phyloP scores from a whole-genome alignment of 176 grass and related monocot genomes.

The Raddia distichophylla region DNA sequence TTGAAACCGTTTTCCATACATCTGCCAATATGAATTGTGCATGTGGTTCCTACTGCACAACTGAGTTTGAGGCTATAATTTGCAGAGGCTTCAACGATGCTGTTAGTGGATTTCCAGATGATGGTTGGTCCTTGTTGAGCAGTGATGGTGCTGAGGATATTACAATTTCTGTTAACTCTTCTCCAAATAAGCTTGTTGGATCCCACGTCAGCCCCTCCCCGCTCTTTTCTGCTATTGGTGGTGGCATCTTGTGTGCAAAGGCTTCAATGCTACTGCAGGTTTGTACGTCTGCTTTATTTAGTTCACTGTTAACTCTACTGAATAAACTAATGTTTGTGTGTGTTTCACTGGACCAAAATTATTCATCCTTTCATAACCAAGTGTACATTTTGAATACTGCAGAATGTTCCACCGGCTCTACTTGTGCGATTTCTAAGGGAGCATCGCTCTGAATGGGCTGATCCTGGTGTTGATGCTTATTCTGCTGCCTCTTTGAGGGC shows the following conservation, averaged over 20 bases:
- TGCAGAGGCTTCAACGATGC: slow-evolving; percentile 98
- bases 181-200: slow-evolving; percentile 77
- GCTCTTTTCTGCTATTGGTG: slow-evolving; percentile 62
- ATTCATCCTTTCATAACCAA: neutral
- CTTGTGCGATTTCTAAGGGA: slow-evolving; percentile 94
- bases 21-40: slow-evolving; percentile 11
- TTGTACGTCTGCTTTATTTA: neutral
- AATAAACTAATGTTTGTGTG: neutral
- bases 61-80: slow-evolving; percentile 35
- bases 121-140: slow-evolving; percentile 85
- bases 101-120: slow-evolving; percentile 86
- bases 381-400: slow-evolving; percentile 20
- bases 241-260: slow-evolving; percentile 94
- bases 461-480: slow-evolving; percentile 91
- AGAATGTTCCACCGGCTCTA: slow-evolving; percentile 94
- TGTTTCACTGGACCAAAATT: neutral
- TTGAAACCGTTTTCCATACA: slow-evolving; percentile 16
- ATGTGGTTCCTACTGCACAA: neutral
- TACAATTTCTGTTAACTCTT: slow-evolving; percentile 75
- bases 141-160: slow-evolving; percentile 89
- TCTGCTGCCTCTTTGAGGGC: slow-evolving; percentile 77
- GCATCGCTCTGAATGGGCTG: slow-evolving; percentile 97
- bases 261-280: slow-evolving; percentile 98
- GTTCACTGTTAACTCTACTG: neutral
- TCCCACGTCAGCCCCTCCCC: slow-evolving; percentile 58